Evolutionary conservation across 371 early-diverging fungal species (phyloP).

Genomic region (Fennellomyces sp.): DNA sequence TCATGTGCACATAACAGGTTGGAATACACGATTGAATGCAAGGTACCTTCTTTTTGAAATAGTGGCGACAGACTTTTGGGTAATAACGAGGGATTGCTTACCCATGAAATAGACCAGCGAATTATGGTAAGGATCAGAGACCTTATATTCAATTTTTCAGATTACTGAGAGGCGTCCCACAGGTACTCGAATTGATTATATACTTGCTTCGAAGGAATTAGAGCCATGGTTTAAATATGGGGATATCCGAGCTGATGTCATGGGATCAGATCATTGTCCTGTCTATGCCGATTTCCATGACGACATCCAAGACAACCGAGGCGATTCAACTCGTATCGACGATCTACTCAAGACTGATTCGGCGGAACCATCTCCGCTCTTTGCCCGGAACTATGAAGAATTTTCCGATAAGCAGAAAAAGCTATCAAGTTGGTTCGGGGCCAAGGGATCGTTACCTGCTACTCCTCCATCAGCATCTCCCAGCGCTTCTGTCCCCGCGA

Average conservation of each 20-base stretch:
- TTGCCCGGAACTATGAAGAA: constrained; percentile 64
- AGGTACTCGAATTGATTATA: constrained; percentile 83
- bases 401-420: constrained; percentile 68
- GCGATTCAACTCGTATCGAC: neutral
- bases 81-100: neutral
- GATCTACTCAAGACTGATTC: constrained; percentile 10
- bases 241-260: constrained; percentile 63
- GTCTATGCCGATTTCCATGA: constrained; percentile 64
- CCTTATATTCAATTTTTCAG: neutral
- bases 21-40: constrained; percentile 78
- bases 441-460: constrained; percentile 1
- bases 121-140: constrained; percentile 46
- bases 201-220: constrained; percentile 67
- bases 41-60: no score
- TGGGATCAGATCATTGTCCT: constrained; percentile 94
- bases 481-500: neutral
- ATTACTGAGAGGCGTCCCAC: neutral
- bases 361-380: constrained; percentile 47
- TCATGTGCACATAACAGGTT: constrained; percentile 35
- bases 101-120: constrained; percentile 48
- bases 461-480: neutral
- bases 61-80: no score
- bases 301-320: constrained; percentile 23
- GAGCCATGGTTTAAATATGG: constrained; percentile 57
- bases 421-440: constrained; percentile 46